Evolutionary conservation across 306 rosid genomes (phyloP), one percentile per base, ranked within the genome.

Genomic region (Medicago arabica): DNA sequence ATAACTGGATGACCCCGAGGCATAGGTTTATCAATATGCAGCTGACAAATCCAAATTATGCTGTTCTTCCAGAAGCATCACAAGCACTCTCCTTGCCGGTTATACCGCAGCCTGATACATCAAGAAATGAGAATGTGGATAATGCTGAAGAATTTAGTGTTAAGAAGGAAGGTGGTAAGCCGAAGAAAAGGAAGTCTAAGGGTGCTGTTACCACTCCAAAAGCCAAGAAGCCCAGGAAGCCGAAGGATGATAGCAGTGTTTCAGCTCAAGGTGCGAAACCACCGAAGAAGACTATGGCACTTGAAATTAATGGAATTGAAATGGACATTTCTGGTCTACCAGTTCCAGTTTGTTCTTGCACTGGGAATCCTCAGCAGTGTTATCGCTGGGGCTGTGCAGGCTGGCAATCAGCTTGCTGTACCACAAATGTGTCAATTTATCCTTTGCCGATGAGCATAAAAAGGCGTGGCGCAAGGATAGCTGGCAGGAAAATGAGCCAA

Each of bases 381-480:
- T 94, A 94, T 65, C 86, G 98, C 6, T 94, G 98, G 98, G 98
- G 98, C 57, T 88, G 89, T 41, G 98, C 97, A 10, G 97, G 98
- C 6, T 94, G 98, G 98, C 98, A 94, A 70, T 94, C 98, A 15
- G 97, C 98, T 39, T 94, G 98, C 84, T 94, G 98, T 62, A 94
- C 98, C 28, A 94, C 97, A 51, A 87, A 82, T 78, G 88, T 94
- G 75, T 94, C 98, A 0, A 82, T 84, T 74, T 89, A 92, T 86
- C 98, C 98, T 70, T 77, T 94, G 88, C 98, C 98, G 9, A 90
- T 92, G 97, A 94, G 97, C 80, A 85, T 92, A 17, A 94, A 94
- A 78, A 82, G 97, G 51, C 95, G 98, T 1, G 98, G 98, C 49
- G 96, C 97, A 6, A 88, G 98, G 84, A 94, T 94, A 72, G 98